Percentiles rank a stretch among this genome's conserved stretches.
Conservation (phyloP, 176 grass and related monocot species). For the Puya raimondii region DNA sequence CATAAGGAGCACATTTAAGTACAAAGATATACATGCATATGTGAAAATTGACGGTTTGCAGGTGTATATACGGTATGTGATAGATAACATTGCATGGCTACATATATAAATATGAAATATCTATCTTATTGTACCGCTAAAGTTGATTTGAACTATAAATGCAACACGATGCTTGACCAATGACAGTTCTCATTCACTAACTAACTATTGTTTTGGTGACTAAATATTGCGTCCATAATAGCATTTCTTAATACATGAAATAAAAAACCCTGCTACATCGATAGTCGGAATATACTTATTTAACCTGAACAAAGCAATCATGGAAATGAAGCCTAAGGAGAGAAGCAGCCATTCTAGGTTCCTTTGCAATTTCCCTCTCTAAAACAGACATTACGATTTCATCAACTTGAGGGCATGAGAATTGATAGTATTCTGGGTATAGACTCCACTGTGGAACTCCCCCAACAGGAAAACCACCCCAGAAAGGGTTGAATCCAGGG, state of each 20-base stretch:
- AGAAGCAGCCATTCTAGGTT: slow-evolving; percentile 52
- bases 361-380: slow-evolving; percentile 49
- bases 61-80: background rate
- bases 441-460: slow-evolving; percentile 25
- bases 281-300: background rate
- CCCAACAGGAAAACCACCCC: slow-evolving; percentile 25
- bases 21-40: background rate
- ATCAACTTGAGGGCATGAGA: slow-evolving; percentile 58
- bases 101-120: too few species aligned
- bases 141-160: background rate
- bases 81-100: too few species aligned
- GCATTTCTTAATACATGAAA: background rate
- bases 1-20: too few species aligned
- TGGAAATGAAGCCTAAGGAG: slow-evolving; percentile 73
- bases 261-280: background rate
- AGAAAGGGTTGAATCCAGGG: slow-evolving; percentile 23
- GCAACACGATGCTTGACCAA: background rate
- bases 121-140: background rate
- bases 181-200: background rate
- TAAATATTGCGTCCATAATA: background rate
- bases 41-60: background rate
- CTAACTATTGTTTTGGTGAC: background rate
- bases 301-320: slow-evolving; percentile 83
- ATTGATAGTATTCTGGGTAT: slow-evolving; percentile 49
- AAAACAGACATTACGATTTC: slow-evolving; percentile 56